Evolutionary conservation across 2,329 filamentous ascomycete genomes (phyloP).

Genomic region (Pestalotiopsis sp.): DNA sequence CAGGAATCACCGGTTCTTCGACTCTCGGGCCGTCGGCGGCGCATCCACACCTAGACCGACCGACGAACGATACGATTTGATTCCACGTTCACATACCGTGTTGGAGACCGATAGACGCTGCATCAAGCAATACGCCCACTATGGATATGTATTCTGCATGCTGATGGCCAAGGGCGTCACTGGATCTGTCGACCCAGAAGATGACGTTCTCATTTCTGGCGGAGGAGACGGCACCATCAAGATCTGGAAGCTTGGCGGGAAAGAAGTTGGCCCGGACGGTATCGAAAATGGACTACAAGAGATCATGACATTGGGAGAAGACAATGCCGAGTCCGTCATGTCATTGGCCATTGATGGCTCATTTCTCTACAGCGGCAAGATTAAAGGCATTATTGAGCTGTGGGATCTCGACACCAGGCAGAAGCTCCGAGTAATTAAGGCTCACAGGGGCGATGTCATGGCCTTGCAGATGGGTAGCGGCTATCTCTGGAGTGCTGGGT

Average conservation of each 20-base stretch:
- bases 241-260: conserved; percentile 73
- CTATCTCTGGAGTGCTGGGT: conserved; percentile 83
- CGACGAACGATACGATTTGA: conserved; percentile 58
- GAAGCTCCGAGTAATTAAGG: conserved; percentile 82
- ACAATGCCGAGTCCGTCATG: conserved; percentile 67
- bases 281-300: conserved; percentile 66
- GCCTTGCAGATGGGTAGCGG: conserved; percentile 85
- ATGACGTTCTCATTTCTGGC: conserved; percentile 86
- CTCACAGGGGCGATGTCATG: conserved; percentile 81
- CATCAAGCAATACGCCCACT: conserved; percentile 88
- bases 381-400: conserved; percentile 86
- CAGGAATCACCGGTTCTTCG: conserved; percentile 87
- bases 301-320: conserved; percentile 65
- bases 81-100: conserved; percentile 56
- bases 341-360: conserved; percentile 87
- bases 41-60: conserved; percentile 74
- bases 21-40: conserved; percentile 85
- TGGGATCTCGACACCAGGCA: conserved; percentile 97
- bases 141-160: conserved; percentile 97
- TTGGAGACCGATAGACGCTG: conserved; percentile 82
- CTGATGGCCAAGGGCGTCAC: conserved; percentile 74
- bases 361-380: conserved; percentile 88
- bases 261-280: conserved; percentile 50
- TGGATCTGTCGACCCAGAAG: conserved; percentile 68
- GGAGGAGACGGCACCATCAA: conserved; percentile 94